Base-by-base conservation (phyloP, 2,329 filamentous ascomycete species). In the Gnomoniopsis smithogilvyi region DNA sequence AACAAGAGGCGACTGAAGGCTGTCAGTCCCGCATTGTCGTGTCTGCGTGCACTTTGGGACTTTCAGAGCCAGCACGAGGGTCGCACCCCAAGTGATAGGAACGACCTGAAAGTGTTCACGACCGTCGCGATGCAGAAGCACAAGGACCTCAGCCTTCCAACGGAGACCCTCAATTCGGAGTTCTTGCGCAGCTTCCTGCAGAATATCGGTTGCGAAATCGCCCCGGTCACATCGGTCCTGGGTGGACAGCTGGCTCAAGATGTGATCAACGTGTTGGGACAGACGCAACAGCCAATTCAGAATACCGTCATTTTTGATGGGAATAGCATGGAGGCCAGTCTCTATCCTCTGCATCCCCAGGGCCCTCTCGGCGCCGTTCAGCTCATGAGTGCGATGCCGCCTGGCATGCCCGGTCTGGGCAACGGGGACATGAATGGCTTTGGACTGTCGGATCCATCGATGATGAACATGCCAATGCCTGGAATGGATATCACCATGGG, bases 231-330 rank as follows among this genome's bases (percentile, higher is more conserved):
- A 0, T 93, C 95, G 1, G 91, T 96, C 60, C 79, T 99, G 12
- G 95, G 95, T 51, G 95, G 93, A 11, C 87, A 93, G 72, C 81
- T 99, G 17, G 92, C 94, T 1, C 95, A 99, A 75, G 95, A 99
- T 70, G 92, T 96, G 54, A 98, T 99, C 76, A 98, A 98, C 68
- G 93, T 97, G 34, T 83, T 98, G 6, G 92, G 93, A 51, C 87
- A 90, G 70, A 87, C 90, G 45, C 92, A 98, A 76, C 95, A 97
- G 73, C 95, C 95, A 1, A 89, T 99, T 46, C 95, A 99, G 76
- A 99, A 99, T 73, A 86, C 96, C 71, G 83, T 96, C 52, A 79
- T 98, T 21, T 96, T 98, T 68, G 92, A 98, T 71, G 93, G 93
- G 15, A 90, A 91, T 66, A 83, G 81, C 49, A 90, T 91, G 73